Evolutionary conservation across 768 basidiomycete species (phyloP).

Genomic region (Tubosaeta sp.): DNA sequence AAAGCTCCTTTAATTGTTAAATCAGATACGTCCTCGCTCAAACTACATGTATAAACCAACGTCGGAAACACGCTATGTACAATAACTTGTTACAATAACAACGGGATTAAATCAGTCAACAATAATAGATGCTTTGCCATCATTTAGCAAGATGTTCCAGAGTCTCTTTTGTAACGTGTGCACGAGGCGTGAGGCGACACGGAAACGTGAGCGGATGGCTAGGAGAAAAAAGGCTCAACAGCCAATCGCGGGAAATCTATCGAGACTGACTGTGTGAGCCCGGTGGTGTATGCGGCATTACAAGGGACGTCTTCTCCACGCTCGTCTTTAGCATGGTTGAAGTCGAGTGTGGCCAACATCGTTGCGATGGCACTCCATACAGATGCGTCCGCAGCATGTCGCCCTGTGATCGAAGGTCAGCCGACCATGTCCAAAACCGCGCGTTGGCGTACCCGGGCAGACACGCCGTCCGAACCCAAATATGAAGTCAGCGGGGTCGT

Average conservation of each 20-base stretch:
- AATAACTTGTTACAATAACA: not conserved
- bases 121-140: not conserved
- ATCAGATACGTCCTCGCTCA: too few relatives aligned
- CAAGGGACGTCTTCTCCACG: slow-evolving; percentile 2
- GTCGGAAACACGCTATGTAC: not conserved
- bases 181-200: slow-evolving; percentile 6
- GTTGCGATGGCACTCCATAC: slow-evolving; percentile 5
- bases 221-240: not conserved
- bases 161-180: slow-evolving; percentile 1
- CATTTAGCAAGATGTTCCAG: not conserved
- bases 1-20: too few relatives aligned
- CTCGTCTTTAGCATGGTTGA: not conserved
- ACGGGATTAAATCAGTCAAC: not conserved
- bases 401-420: not conserved
- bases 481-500: slow-evolving; percentile 3
- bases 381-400: slow-evolving; percentile 4
- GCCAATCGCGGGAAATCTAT: too few relatives aligned
- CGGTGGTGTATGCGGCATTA: slow-evolving; percentile 1
- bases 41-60: too few relatives aligned
- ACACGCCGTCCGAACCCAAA: slow-evolving; percentile 10
- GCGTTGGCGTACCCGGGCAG: slow-evolving; percentile 1
- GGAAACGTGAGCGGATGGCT: slow-evolving; percentile 5
- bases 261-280: slow-evolving; percentile 1
- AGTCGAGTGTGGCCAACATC: slow-evolving; percentile 6
- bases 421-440: not conserved